These are phyloP conservation scores for Toxicodendron radicans DNA, from an alignment of 345 rosid species.

Conservation along the genomic window DNA sequence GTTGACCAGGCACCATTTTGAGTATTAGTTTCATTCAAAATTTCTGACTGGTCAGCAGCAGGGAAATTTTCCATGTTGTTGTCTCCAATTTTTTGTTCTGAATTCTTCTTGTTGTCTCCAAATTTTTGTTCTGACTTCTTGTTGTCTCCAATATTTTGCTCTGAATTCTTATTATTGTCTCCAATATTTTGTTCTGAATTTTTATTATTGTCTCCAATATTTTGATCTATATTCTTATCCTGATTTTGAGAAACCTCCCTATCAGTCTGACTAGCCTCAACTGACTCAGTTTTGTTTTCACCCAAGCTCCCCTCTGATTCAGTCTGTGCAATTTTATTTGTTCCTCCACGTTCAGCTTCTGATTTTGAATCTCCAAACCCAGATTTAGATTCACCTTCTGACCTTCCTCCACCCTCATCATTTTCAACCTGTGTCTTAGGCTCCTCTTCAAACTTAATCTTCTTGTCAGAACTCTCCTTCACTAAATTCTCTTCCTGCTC, in stretches of 20 bases:
- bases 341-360: slow-evolving; percentile 26
- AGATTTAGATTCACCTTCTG: slow-evolving; percentile 31
- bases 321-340: slow-evolving; percentile 32
- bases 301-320: slow-evolving; percentile 37
- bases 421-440: slow-evolving; percentile 28
- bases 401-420: slow-evolving; percentile 22
- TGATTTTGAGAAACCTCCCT: slow-evolving; percentile 27
- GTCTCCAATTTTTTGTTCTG: slow-evolving; percentile 33
- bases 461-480: slow-evolving; percentile 28
- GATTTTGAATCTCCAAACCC: slow-evolving; percentile 35
- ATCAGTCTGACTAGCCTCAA: slow-evolving; percentile 26
- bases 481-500: slow-evolving; percentile 24
- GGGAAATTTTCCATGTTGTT: slow-evolving; percentile 41
- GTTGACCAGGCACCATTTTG: slow-evolving; percentile 76
- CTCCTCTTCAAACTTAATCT: slow-evolving; percentile 29
- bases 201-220: slow-evolving; percentile 2
- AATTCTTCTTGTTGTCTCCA: slow-evolving; percentile 12
- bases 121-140: no score
- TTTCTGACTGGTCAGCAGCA: slow-evolving; percentile 60
- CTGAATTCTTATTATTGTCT: slow-evolving; percentile 16
- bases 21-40: slow-evolving; percentile 58
- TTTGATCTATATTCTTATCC: slow-evolving; percentile 32
- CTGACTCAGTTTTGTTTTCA: slow-evolving; percentile 36
- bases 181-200: no score
- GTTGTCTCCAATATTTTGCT: slow-evolving; percentile 24